Evolutionary conservation across 208 protist genomes (phyloP).

Genomic region (Leishmania turanica): DNA sequence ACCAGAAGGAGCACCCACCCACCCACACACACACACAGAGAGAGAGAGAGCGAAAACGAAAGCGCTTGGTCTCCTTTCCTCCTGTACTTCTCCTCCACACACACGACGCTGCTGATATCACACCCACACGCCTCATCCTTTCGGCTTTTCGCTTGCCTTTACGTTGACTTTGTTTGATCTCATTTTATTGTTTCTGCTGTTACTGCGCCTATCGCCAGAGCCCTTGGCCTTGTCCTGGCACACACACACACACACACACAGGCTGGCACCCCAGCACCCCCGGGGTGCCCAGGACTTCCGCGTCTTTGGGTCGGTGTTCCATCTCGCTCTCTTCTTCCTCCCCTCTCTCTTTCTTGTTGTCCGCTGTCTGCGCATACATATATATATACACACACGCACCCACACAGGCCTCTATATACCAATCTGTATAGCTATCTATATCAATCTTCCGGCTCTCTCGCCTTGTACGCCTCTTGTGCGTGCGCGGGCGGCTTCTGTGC

Average conservation of each 20-base stretch:
- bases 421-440: constrained; percentile 2
- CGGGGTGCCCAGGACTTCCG: not conserved
- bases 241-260: not conserved
- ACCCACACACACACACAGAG: not conserved
- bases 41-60: not conserved
- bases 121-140: not conserved
- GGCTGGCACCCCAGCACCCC: not conserved
- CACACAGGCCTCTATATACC: no score
- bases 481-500: not conserved
- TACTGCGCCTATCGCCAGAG: not conserved
- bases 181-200: no score
- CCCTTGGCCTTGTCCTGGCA: not conserved
- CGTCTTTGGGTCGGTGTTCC: not conserved
- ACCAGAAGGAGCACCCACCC: not conserved
- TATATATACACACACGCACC: not conserved
- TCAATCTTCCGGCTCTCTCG: not conserved
- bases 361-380: not conserved
- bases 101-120: not conserved
- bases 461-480: not conserved
- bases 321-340: not conserved
- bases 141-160: not conserved
- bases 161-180: not conserved
- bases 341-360: not conserved
- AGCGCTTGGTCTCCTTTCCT: not conserved
- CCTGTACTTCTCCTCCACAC: not conserved